Conservation (phyloP, 306 rosid species). For the Inga laurina region DNA sequence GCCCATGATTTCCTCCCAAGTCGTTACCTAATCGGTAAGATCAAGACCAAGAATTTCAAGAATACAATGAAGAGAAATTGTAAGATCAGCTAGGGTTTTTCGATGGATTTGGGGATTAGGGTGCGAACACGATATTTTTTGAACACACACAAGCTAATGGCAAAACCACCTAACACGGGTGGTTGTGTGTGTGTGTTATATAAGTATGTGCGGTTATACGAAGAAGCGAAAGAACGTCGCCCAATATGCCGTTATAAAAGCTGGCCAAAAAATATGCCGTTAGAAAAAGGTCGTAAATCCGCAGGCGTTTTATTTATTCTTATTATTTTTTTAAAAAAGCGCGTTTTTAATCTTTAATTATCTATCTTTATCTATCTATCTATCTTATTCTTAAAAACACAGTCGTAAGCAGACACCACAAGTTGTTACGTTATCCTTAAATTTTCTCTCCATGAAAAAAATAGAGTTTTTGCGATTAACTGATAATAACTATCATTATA, state of each 20-base stretch:
- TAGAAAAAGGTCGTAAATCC: not conserved
- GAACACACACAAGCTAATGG: no score
- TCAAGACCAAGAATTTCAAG: not conserved
- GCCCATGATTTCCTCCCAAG: slow-evolving; percentile 54
- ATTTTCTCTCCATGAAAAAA: no score
- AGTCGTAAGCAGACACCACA: no score
- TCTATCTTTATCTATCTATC: no score
- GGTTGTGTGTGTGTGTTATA: no score
- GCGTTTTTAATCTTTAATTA: no score
- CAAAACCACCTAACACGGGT: no score
- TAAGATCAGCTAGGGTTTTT: slow-evolving; percentile 11
- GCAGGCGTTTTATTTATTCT: not conserved
- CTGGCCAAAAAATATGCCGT: not conserved
- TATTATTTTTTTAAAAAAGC: no score
- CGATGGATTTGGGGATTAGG: slow-evolving; percentile 16
- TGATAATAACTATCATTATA: no score
- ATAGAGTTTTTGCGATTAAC: no score
- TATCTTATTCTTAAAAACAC: no score
- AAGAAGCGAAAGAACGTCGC: not conserved
- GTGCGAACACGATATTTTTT: not conserved
- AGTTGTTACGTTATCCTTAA: no score
- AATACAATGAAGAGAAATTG: not conserved
- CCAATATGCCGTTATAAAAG: not conserved
- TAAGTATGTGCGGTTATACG: not conserved
- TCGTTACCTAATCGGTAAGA: not conserved